A percentile compares a stretch with the other conserved stretches of the same genome.
These are phyloP conservation scores for Trypanosoma lewisi DNA, from an alignment of 208 protist species.

Conservation along the genomic window DNA sequence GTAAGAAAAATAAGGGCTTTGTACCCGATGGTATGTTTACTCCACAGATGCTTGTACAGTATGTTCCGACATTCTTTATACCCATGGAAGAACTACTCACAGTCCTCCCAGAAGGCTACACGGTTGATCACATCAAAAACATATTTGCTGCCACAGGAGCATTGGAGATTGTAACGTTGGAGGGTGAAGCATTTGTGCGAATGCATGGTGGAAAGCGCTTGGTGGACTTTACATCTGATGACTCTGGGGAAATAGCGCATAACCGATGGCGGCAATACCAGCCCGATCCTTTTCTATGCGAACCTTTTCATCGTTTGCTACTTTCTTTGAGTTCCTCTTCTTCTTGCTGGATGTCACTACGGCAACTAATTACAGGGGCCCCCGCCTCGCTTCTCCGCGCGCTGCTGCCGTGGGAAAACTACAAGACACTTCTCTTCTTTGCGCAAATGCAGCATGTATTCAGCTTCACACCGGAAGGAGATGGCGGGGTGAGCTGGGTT, in stretches of 20 bases:
- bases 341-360: conserved; percentile 37
- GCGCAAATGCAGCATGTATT: conserved; percentile 61
- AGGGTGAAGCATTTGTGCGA: conserved; percentile 38
- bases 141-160: conserved; percentile 35
- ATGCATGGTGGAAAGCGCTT: conserved; percentile 36
- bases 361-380: conserved; percentile 27
- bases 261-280: conserved; percentile 30
- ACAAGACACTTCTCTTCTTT: conserved; percentile 56
- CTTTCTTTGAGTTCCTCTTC: no score
- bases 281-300: conserved; percentile 39
- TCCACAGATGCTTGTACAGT: conserved; percentile 40
- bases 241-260: conserved; percentile 7
- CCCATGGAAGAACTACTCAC: conserved; percentile 40
- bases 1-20: conserved; percentile 7
- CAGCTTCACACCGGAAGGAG: conserved; percentile 42
- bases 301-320: conserved; percentile 27
- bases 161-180: conserved; percentile 35
- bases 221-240: conserved; percentile 22
- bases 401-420: conserved; percentile 29
- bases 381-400: conserved; percentile 23
- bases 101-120: conserved; percentile 53
- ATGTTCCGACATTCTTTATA: conserved; percentile 59
- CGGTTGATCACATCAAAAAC: conserved; percentile 33
- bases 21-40: conserved; percentile 29
- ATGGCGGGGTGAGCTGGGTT: conserved; percentile 28